These are phyloP conservation scores for Selaginella tamariscina DNA, from an alignment of 75 land plant species.

Conservation along the genomic window DNA sequence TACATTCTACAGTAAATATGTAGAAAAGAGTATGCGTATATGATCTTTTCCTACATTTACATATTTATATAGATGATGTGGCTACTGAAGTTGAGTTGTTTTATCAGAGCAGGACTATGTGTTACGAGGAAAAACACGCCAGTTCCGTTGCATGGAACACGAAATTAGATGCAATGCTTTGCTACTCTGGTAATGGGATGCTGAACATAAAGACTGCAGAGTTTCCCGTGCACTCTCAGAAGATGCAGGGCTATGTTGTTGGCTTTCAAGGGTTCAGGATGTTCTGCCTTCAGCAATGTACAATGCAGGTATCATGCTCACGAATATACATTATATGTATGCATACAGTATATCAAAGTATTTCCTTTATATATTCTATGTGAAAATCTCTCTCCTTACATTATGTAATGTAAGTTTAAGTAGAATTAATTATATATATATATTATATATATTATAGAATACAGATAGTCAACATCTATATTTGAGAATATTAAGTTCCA, in stretches of 20 bases:
- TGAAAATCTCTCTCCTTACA: too few relatives aligned
- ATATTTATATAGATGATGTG: not conserved
- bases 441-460: too few relatives aligned
- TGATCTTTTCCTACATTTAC: too few relatives aligned
- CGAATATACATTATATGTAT: too few relatives aligned
- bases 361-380: too few relatives aligned
- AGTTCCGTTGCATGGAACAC: conserved; percentile 36
- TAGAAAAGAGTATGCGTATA: too few relatives aligned
- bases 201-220: conserved; percentile 27
- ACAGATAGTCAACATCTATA: too few relatives aligned
- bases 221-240: conserved; percentile 30
- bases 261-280: conserved; percentile 36
- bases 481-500: too few relatives aligned
- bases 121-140: conserved; percentile 27
- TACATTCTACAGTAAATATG: too few relatives aligned
- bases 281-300: conserved; percentile 27
- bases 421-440: too few relatives aligned
- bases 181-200: conserved; percentile 33
- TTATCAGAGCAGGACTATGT: conserved; percentile 22
- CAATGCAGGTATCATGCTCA: conserved; percentile 41
- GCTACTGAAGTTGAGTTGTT: not conserved
- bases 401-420: too few relatives aligned
- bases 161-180: conserved; percentile 32
- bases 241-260: conserved; percentile 33
- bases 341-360: too few relatives aligned